Evolutionary conservation across 2,329 filamentous ascomycete genomes (phyloP).

Genomic region (Claviceps fusiformis): DNA sequence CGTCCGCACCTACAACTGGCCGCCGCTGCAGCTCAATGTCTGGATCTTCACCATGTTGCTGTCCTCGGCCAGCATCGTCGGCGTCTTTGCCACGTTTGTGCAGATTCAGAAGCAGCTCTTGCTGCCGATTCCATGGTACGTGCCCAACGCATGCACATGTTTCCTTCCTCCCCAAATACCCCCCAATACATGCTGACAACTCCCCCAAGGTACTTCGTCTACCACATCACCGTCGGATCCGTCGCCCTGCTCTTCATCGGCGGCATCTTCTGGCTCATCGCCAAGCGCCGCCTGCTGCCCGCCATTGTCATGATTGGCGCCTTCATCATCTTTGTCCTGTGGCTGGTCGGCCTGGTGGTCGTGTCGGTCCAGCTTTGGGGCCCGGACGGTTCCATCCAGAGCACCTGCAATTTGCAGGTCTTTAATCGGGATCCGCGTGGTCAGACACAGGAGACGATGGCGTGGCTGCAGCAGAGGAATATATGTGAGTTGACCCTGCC

Average conservation of each 20-base stretch:
- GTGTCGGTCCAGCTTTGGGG: conserved; percentile 51
- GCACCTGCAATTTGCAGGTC: conserved; percentile 45
- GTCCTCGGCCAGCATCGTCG: conserved; percentile 43
- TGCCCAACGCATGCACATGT: conserved; percentile 4
- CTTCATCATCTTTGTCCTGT: conserved; percentile 54
- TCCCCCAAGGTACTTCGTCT: conserved; percentile 48
- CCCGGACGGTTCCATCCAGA: conserved; percentile 41
- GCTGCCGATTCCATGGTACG: conserved; percentile 47
- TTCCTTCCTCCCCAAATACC: not conserved
- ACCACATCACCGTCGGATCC: conserved; percentile 44
- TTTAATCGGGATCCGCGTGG: conserved; percentile 37
- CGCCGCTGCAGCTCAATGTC: conserved; percentile 50
- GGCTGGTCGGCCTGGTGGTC: conserved; percentile 51
- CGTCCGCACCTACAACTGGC: conserved; percentile 53
- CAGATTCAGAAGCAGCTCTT: conserved; percentile 41
- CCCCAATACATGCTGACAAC: not conserved
- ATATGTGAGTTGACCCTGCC: conserved; percentile 53
- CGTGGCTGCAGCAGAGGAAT: conserved; percentile 48
- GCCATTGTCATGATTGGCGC: conserved; percentile 49
- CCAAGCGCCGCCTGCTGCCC: conserved; percentile 44
- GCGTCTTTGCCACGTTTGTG: conserved; percentile 47
- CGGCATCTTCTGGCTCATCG: conserved; percentile 49
- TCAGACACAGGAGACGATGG: conserved; percentile 39
- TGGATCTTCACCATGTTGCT: conserved; percentile 55
- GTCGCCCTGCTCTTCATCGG: conserved; percentile 55